Conservation (phyloP, 2,329 filamentous ascomycete genomes). For the Phyllosticta citriasiana region DNA sequence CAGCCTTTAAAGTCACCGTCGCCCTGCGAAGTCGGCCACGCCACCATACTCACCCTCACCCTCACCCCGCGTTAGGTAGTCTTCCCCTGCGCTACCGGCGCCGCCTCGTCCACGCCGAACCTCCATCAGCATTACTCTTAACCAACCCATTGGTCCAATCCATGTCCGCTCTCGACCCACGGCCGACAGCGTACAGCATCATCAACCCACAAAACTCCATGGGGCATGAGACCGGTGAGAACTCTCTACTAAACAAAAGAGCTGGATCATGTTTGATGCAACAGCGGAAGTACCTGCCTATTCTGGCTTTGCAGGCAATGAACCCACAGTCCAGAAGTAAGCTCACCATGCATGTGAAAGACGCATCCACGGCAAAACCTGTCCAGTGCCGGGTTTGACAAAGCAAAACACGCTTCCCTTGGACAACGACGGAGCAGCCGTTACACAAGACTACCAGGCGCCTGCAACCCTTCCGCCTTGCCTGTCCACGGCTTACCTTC, state of each 20-base stretch:
- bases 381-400: no score
- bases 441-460: slow-evolving; percentile 18
- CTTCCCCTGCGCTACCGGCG: neutral
- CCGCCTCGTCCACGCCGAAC: neutral
- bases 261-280: neutral
- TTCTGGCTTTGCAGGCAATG: neutral
- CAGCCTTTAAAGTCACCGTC: neutral
- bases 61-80: neutral
- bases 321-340: neutral
- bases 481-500: neutral
- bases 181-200: neutral
- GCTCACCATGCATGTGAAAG: neutral
- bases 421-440: neutral
- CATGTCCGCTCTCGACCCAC: neutral
- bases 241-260: neutral
- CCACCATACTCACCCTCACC: no score
- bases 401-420: neutral
- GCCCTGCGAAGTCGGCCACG: neutral
- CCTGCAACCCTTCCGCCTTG: slow-evolving; percentile 15
- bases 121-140: no score
- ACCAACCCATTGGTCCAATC: neutral
- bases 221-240: neutral
- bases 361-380: neutral
- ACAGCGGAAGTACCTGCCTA: neutral
- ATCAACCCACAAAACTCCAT: neutral